A percentile compares a stretch with the other conserved stretches of the same genome.
Evolutionary conservation across 176 grass and related monocot species (phyloP).

Genomic region (Metroxylon sagu): DNA sequence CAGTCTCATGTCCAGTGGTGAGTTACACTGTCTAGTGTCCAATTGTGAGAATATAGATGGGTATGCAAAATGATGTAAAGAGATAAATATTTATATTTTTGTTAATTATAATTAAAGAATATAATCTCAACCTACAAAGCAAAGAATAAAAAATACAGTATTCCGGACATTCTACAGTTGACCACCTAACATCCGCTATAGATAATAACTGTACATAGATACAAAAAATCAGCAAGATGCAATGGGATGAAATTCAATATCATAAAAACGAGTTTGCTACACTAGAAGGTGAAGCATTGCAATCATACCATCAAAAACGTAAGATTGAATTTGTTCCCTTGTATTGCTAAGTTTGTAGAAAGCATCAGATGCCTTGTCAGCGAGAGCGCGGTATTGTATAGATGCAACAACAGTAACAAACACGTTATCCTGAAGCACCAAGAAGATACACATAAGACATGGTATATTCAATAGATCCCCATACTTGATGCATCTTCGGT

Average conservation of each 20-base stretch:
- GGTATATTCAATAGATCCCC: no score
- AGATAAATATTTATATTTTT: no score
- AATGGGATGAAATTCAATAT: not conserved
- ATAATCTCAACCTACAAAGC: no score
- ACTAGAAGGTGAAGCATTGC: not conserved
- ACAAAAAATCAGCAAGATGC: not conserved
- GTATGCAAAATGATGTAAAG: no score
- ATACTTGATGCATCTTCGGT: no score
- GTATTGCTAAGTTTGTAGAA: conserved; percentile 75
- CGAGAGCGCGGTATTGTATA: conserved; percentile 66
- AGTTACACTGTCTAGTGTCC: no score
- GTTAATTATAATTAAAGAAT: no score
- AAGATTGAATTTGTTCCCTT: conserved; percentile 64
- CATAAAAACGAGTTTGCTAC: not conserved
- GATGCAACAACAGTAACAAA: conserved; percentile 92
- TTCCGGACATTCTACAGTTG: no score
- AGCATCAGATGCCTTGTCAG: conserved; percentile 63
- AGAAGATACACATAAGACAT: not conserved
- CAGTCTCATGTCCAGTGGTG: no score
- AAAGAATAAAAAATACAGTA: no score
- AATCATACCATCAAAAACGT: conserved; percentile 75
- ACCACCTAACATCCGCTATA: no score
- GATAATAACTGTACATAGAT: not conserved
- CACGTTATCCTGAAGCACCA: conserved; percentile 59
- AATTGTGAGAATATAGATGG: no score